These are phyloP conservation scores for Phyllostachys edulis DNA, from an alignment of 176 grass and related monocot species.

Conservation along the genomic window DNA sequence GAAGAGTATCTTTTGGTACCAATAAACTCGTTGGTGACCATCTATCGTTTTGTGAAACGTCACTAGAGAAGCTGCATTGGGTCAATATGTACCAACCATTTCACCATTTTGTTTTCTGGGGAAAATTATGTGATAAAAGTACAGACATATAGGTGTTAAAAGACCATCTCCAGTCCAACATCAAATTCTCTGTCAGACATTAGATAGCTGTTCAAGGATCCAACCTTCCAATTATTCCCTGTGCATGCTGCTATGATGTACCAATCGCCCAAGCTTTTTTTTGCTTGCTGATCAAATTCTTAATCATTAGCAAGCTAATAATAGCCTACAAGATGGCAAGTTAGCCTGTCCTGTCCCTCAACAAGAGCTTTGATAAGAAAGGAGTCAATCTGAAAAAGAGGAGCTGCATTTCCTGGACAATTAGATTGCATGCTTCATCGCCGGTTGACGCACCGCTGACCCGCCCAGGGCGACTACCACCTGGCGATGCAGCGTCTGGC, in stretches of 20 bases:
- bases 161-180: neutral
- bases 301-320: conserved; percentile 16
- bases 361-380: neutral
- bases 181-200: conserved; percentile 13
- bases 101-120: neutral
- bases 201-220: conserved; percentile 14
- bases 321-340: neutral
- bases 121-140: neutral
- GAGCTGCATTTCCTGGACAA: neutral
- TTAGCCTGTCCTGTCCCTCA: conserved; percentile 18
- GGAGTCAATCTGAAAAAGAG: conserved; percentile 9
- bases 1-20: neutral
- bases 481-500: too few relatives aligned
- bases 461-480: too few relatives aligned
- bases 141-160: neutral
- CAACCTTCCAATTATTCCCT: neutral
- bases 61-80: neutral
- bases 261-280: neutral
- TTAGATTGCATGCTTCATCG: neutral
- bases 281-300: neutral
- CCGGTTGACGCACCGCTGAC: too few relatives aligned
- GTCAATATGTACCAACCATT: conserved; percentile 3
- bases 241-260: conserved; percentile 24
- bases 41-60: neutral
- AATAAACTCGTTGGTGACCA: neutral